A percentile compares a stretch with the other conserved stretches of the same genome.
Conservation (phyloP, 2,329 filamentous ascomycete species). For the Apiospora rasikravindrae region DNA sequence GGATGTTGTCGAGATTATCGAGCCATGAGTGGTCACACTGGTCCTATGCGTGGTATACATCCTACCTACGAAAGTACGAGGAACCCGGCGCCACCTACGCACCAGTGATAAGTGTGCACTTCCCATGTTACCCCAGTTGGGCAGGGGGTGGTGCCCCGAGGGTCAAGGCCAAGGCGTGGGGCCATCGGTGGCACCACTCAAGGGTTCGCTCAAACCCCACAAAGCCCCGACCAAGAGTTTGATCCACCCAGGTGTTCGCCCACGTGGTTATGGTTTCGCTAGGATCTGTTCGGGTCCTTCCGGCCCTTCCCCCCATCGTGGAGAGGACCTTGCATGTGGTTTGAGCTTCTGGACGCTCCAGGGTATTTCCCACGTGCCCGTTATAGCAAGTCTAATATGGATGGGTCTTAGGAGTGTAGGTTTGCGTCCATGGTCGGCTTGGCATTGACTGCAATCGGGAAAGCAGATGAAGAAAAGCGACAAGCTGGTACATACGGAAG, state of each 20-base stretch:
- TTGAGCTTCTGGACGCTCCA: no score
- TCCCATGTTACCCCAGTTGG: neutral
- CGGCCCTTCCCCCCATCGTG: neutral
- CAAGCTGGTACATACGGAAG: no score
- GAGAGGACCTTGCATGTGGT: no score
- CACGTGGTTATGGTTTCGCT: neutral
- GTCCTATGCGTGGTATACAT: neutral
- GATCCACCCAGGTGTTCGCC: neutral
- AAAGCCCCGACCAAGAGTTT: neutral
- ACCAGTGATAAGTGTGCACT: neutral
- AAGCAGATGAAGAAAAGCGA: no score
- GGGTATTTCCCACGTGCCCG: no score
- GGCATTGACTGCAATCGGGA: no score
- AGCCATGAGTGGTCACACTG: neutral
- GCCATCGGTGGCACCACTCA: slow-evolving; percentile 2
- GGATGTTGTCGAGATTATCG: neutral
- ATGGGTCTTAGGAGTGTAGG: no score
- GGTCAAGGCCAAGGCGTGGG: neutral
- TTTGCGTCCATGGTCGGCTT: no score
- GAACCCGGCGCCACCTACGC: neutral
- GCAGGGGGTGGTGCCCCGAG: neutral
- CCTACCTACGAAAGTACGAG: neutral
- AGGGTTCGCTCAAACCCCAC: neutral
- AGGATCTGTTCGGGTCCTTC: neutral
- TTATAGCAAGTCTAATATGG: no score